Evolutionary conservation across 805 yeast genomes (phyloP).

Genomic region (Candida railenensis): DNA sequence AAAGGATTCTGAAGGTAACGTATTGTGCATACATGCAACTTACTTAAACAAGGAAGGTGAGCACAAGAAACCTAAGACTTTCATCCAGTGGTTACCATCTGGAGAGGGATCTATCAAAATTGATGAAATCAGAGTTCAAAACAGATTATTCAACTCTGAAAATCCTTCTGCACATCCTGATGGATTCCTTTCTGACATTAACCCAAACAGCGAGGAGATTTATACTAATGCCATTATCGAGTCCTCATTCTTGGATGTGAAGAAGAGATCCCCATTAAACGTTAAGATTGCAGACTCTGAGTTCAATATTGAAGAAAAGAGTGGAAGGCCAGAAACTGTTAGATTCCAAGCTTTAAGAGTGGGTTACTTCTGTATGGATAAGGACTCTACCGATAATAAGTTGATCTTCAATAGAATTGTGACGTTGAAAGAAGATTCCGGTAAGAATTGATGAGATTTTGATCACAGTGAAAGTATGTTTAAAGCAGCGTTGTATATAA

Average conservation of each 20-base stretch:
- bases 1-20: conserved; percentile 60
- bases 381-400: conserved; percentile 60
- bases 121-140: conserved; percentile 80
- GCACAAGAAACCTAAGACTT: conserved; percentile 85
- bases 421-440: conserved; percentile 80
- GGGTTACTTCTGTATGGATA: conserved; percentile 92
- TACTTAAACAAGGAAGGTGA: conserved; percentile 68
- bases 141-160: conserved; percentile 84
- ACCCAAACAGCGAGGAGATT: conserved; percentile 73
- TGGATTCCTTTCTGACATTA: conserved; percentile 83
- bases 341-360: conserved; percentile 97
- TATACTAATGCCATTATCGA: conserved; percentile 70
- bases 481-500: not conserved
- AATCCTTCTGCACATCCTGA: conserved; percentile 88
- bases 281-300: conserved; percentile 56
- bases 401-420: conserved; percentile 88
- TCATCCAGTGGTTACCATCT: conserved; percentile 93
- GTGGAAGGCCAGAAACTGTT: conserved; percentile 68
- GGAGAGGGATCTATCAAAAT: conserved; percentile 56
- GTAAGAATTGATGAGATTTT: conserved; percentile 37
- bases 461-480: not conserved
- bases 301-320: conserved; percentile 70
- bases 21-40: conserved; percentile 70
- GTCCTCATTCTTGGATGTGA: conserved; percentile 66
- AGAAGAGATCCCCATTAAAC: conserved; percentile 73